These are phyloP conservation scores for Kodamaea lidongshanica DNA, from an alignment of 805 yeast genomes.

Conservation along the genomic window DNA sequence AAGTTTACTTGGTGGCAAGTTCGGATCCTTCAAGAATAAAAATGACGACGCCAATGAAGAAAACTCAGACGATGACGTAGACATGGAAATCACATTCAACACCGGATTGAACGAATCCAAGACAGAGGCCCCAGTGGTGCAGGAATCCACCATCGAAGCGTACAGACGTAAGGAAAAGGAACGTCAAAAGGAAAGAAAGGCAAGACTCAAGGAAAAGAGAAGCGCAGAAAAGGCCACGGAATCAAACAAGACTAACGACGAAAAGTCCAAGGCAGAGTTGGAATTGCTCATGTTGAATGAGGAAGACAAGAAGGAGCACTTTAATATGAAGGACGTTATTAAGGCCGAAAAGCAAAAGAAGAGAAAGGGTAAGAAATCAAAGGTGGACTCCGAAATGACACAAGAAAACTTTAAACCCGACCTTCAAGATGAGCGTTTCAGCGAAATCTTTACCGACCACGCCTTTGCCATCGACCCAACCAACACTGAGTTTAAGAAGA, in stretches of 20 bases:
- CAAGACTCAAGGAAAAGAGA: constrained; percentile 59
- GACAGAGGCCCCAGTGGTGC: constrained; percentile 36
- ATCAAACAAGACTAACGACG: constrained; percentile 9
- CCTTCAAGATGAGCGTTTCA: constrained; percentile 78
- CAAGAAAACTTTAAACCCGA: constrained; percentile 59
- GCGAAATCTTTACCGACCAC: constrained; percentile 74
- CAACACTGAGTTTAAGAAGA: constrained; percentile 81
- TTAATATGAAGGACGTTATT: constrained; percentile 70
- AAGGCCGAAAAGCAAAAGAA: constrained; percentile 64
- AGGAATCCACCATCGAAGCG: constrained; percentile 72
- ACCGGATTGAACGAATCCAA: constrained; percentile 61
- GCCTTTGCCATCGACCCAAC: constrained; percentile 94
- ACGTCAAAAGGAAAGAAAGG: constrained; percentile 80
- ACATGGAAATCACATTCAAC: constrained; percentile 93
- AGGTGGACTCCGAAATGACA: constrained; percentile 43
- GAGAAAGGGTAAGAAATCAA: constrained; percentile 44
- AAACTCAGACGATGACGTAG: constrained; percentile 60
- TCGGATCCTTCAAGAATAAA: too few species aligned
- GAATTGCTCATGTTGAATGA: constrained; percentile 70
- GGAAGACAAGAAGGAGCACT: constrained; percentile 49
- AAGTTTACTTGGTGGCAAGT: constrained; percentile 43
- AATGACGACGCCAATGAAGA: constrained; percentile 15
- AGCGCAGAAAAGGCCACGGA: constrained; percentile 35
- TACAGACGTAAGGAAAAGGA: constrained; percentile 87
- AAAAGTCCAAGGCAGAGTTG: constrained; percentile 51